Evolutionary conservation across 148 eudicot genomes (phyloP).

Genomic region (Nepenthes mirabilis): DNA sequence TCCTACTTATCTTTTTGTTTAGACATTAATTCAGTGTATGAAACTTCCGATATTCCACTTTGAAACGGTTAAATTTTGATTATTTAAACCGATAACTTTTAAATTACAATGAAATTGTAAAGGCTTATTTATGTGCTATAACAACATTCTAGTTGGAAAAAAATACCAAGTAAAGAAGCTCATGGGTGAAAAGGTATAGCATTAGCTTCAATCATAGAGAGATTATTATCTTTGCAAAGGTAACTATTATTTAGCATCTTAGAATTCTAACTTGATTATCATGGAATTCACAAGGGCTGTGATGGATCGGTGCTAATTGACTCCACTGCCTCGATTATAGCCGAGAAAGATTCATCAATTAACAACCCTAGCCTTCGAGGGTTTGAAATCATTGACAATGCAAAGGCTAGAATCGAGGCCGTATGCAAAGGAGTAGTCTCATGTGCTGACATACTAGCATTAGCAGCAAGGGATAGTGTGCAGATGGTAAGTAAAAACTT

Average conservation of each 20-base stretch:
- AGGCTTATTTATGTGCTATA: background rate
- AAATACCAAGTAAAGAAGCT: too few species aligned
- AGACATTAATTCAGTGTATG: too few species aligned
- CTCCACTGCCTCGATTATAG: slow-evolving; percentile 48
- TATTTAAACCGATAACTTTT: too few species aligned
- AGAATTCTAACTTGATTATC: background rate
- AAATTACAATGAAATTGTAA: background rate
- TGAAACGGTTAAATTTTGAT: too few species aligned
- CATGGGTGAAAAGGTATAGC: background rate
- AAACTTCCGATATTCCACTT: background rate
- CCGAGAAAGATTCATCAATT: slow-evolving; percentile 76
- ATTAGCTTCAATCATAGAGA: too few species aligned
- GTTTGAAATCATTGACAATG: slow-evolving; percentile 70
- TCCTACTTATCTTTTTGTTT: background rate
- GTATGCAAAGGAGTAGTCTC: slow-evolving; percentile 45
- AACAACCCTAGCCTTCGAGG: slow-evolving; percentile 70
- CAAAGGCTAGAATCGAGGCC: slow-evolving; percentile 54
- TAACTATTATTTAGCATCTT: too few species aligned
- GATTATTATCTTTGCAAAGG: too few species aligned
- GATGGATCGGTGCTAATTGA: slow-evolving; percentile 86
- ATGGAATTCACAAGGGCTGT: slow-evolving; percentile 39
- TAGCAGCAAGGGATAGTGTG: slow-evolving; percentile 68
- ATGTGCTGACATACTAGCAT: slow-evolving; percentile 87
- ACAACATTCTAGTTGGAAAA: too few species aligned
- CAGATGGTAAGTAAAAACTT: slow-evolving; percentile 36